Evolutionary conservation across 495 filamentous ascomycete species (phyloP).

Genomic region (Aspergillus panamensis): DNA sequence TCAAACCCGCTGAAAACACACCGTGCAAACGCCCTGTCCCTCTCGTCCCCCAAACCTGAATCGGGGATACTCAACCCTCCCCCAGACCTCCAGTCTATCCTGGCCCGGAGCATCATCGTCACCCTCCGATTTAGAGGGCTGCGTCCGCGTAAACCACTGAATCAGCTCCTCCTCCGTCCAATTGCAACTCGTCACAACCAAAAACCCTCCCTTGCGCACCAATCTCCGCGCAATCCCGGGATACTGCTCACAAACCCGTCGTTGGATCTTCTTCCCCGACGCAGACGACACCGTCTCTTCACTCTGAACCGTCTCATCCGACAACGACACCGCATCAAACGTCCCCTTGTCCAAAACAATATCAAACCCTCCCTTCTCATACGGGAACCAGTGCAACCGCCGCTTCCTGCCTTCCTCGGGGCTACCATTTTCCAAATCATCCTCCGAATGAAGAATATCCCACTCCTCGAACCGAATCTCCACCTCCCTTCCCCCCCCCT

Average conservation of each 20-base stretch:
- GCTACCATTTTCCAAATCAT: slow-evolving; percentile 27
- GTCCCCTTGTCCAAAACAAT: slow-evolving; percentile 94
- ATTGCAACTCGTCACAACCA: slow-evolving; percentile 92
- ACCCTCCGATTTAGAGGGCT: not conserved
- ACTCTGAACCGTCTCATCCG: slow-evolving; percentile 54
- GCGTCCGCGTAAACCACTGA: slow-evolving; percentile 60
- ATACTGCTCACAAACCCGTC: slow-evolving; percentile 70
- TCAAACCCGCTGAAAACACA: slow-evolving; percentile 59
- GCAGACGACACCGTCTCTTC: not conserved
- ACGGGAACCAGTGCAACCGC: slow-evolving; percentile 32
- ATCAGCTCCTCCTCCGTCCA: slow-evolving; percentile 90
- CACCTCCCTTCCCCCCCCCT: not conserved
- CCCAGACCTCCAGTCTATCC: slow-evolving; percentile 52
- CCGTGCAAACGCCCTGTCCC: slow-evolving; percentile 77
- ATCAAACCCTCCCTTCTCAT: slow-evolving; percentile 59
- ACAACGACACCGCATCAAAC: slow-evolving; percentile 86
- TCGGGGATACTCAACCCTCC: slow-evolving; percentile 71
- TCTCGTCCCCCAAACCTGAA: slow-evolving; percentile 85
- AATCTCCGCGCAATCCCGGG: slow-evolving; percentile 58
- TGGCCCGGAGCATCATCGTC: slow-evolving; percentile 10
- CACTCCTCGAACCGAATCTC: slow-evolving; percentile 63
- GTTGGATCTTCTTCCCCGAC: slow-evolving; percentile 26
- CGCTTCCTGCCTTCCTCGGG: slow-evolving; percentile 16
- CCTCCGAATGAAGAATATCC: slow-evolving; percentile 63
- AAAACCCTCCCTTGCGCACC: slow-evolving; percentile 63